Percentiles rank a stretch among this genome's conserved stretches.
Evolutionary conservation across 1,284 basidiomycete genomes (phyloP).

Genomic region (Rhodotorula sp.): DNA sequence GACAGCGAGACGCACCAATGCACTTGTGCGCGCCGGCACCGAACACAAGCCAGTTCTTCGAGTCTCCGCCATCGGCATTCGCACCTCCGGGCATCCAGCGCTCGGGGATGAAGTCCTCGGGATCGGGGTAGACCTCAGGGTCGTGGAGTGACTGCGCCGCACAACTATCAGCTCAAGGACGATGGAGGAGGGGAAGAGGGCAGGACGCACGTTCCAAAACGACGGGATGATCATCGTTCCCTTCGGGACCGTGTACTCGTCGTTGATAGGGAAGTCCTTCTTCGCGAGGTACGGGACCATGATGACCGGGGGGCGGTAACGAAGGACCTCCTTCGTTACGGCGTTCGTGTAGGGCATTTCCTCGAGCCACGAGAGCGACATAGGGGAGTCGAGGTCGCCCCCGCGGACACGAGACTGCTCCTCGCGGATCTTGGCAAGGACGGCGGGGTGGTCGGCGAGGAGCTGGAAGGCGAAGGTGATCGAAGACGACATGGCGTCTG

Average conservation of each 20-base stretch:
- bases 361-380: slow-evolving; percentile 86
- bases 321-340: slow-evolving; percentile 86
- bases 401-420: slow-evolving; percentile 84
- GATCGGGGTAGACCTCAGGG: slow-evolving; percentile 78
- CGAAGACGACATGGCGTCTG: slow-evolving; percentile 80
- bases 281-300: slow-evolving; percentile 88
- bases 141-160: slow-evolving; percentile 78
- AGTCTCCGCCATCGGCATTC: slow-evolving; percentile 69
- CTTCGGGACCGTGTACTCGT: slow-evolving; percentile 86
- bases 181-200: not conserved
- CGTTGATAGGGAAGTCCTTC: slow-evolving; percentile 85
- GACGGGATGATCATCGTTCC: slow-evolving; percentile 94
- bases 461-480: slow-evolving; percentile 94
- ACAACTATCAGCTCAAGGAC: not conserved
- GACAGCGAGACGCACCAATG: slow-evolving; percentile 13
- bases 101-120: slow-evolving; percentile 79
- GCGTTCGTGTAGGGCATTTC: slow-evolving; percentile 90
- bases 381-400: slow-evolving; percentile 71
- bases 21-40: slow-evolving; percentile 82
- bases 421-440: slow-evolving; percentile 82
- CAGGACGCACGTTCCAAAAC: slow-evolving; percentile 61
- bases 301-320: slow-evolving; percentile 52
- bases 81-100: slow-evolving; percentile 85
- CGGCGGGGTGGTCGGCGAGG: slow-evolving; percentile 84
- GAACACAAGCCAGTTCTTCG: slow-evolving; percentile 95